These are phyloP conservation scores for Erysimum cheiranthoides DNA, from an alignment of 345 rosid genomes.

Conservation along the genomic window DNA sequence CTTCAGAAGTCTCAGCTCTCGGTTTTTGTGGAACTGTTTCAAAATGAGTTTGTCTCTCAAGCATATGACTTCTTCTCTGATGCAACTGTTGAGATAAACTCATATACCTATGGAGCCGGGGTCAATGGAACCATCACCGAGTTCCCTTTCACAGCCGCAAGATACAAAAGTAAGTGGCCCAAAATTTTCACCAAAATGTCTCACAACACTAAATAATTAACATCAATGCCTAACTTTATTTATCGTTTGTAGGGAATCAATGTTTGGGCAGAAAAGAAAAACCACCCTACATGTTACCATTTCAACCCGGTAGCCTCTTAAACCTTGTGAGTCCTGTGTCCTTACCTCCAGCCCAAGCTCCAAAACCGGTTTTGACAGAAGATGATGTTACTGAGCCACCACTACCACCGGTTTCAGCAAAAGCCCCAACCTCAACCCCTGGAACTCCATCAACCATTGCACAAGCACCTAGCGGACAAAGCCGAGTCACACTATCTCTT, in stretches of 20 bases:
- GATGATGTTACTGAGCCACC: conserved; percentile 8
- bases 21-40: conserved; percentile 66
- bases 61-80: conserved; percentile 84
- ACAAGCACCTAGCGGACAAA: conserved; percentile 51
- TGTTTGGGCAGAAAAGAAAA: conserved; percentile 44
- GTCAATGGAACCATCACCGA: conserved; percentile 70
- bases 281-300: conserved; percentile 63
- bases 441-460: conserved; percentile 40
- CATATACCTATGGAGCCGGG: conserved; percentile 33
- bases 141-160: conserved; percentile 73
- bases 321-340: not conserved
- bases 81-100: conserved; percentile 69
- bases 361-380: conserved; percentile 49
- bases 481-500: conserved; percentile 43
- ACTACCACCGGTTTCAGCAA: not conserved
- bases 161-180: conserved; percentile 70
- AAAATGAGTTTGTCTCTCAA: conserved; percentile 79
- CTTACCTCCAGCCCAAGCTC: conserved; percentile 68
- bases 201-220: not conserved
- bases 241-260: conserved; percentile 56
- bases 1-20: conserved; percentile 53
- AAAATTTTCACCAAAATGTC: not conserved
- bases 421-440: conserved; percentile 34
- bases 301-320: conserved; percentile 53
- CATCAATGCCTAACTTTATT: not conserved